A percentile compares a stretch with the other conserved stretches of the same genome.
Conservation (phyloP, 2,329 filamentous ascomycete species). For the Cytospora schulzeri region DNA sequence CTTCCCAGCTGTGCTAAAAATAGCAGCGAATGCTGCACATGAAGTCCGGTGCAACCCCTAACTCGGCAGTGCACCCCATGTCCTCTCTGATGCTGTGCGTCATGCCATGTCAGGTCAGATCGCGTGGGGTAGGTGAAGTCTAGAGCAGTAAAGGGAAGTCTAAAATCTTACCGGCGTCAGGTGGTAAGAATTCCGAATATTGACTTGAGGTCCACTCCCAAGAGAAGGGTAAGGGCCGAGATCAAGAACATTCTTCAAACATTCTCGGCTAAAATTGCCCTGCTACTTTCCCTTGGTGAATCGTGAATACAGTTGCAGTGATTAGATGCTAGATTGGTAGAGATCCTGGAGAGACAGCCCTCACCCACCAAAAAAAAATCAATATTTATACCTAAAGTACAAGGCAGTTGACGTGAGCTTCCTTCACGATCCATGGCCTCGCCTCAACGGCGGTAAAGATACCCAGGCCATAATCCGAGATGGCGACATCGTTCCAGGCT, state of each 20-base stretch:
- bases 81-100: slow-evolving; percentile 8
- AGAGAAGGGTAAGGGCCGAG: no score
- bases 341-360: background rate
- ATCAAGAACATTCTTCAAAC: background rate
- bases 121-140: background rate
- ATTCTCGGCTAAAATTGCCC: no score
- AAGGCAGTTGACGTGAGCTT: background rate
- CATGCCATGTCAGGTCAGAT: background rate
- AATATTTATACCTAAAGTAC: no score
- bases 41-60: slow-evolving; percentile 7
- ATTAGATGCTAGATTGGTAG: background rate
- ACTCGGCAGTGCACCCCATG: slow-evolving; percentile 10
- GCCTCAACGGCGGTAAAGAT: background rate
- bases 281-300: background rate
- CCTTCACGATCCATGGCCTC: background rate
- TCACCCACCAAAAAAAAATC: no score
- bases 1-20: slow-evolving; percentile 3
- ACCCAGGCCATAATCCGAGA: no score
- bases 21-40: background rate
- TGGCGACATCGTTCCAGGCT: background rate
- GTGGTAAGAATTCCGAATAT: background rate
- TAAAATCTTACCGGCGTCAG: slow-evolving; percentile 9
- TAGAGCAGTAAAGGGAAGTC: background rate
- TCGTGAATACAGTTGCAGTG: background rate
- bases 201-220: background rate